Evolutionary conservation across 2,329 filamentous ascomycete species (phyloP).

Genomic region (Metarhizium rileyi): DNA sequence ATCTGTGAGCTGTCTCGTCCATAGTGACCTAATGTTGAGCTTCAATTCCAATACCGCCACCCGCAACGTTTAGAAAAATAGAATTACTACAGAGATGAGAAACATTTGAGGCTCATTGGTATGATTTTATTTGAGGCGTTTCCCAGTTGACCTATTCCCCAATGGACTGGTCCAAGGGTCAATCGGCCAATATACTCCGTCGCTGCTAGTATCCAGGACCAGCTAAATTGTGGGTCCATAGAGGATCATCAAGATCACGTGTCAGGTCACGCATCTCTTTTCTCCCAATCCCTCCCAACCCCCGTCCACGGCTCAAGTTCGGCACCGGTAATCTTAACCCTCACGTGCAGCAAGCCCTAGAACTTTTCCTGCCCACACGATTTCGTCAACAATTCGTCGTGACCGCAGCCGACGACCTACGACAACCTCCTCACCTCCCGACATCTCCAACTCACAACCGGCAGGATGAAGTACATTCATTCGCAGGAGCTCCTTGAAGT

Average conservation of each 20-base stretch:
- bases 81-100: too few species aligned
- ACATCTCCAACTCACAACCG: constrained; percentile 37
- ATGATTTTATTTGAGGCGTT: too few species aligned
- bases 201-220: too few species aligned
- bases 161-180: too few species aligned
- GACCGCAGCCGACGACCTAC: constrained; percentile 25
- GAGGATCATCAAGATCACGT: neutral
- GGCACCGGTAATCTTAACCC: constrained; percentile 15
- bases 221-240: neutral
- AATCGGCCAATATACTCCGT: too few species aligned
- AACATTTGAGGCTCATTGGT: too few species aligned
- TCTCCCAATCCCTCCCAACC: neutral
- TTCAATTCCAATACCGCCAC: neutral
- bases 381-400: constrained; percentile 29
- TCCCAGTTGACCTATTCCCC: too few species aligned
- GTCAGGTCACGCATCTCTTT: constrained; percentile 5
- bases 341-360: constrained; percentile 34
- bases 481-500: constrained; percentile 91
- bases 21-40: neutral
- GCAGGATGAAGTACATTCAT: constrained; percentile 99
- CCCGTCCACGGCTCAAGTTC: constrained; percentile 16
- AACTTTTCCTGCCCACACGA: constrained; percentile 36
- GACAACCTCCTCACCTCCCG: constrained; percentile 33
- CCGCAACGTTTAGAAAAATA: too few species aligned
- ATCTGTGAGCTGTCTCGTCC: neutral